Percentiles rank a stretch among this genome's conserved stretches.
These are phyloP conservation scores for Kodamaea arcana DNA, from an alignment of 1,139 yeast species.

Conservation along the genomic window DNA sequence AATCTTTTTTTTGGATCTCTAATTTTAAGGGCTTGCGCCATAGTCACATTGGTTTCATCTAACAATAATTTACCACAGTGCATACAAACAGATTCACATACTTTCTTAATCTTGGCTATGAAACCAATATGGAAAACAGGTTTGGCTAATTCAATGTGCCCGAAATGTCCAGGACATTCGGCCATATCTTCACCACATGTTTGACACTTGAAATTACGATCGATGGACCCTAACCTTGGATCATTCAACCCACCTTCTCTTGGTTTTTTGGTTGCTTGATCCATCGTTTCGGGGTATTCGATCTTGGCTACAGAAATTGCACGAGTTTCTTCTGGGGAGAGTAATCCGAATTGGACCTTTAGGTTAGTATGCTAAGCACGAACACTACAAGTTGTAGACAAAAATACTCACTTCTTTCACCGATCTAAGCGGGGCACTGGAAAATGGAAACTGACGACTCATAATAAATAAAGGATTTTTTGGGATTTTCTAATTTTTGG, in stretches of 20 bases:
- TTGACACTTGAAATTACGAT: constrained; percentile 94
- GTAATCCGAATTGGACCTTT: constrained; percentile 89
- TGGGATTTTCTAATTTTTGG: constrained; percentile 1
- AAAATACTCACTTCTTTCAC: constrained; percentile 73
- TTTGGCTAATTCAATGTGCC: constrained; percentile 95
- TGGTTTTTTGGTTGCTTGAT: constrained; percentile 90
- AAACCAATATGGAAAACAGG: constrained; percentile 98
- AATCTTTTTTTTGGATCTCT: constrained; percentile 94
- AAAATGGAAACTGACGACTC: constrained; percentile 77
- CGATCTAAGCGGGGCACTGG: constrained; percentile 95
- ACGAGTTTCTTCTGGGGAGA: constrained; percentile 96
- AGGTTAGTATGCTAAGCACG: constrained; percentile 13
- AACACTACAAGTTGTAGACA: constrained; percentile 3
- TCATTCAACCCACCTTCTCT: constrained; percentile 96
- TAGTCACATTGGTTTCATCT: constrained; percentile 81
- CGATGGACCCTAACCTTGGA: constrained; percentile 95
- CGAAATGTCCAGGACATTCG: constrained; percentile 99
- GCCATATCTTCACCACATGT: constrained; percentile 99
- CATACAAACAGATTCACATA: constrained; percentile 95
- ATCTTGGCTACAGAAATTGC: constrained; percentile 97
- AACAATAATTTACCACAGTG: constrained; percentile 93
- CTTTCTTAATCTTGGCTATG: constrained; percentile 88
- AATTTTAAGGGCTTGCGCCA: constrained; percentile 85
- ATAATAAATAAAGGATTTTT: constrained; percentile 16
- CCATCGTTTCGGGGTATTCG: constrained; percentile 98